Evolutionary conservation across 169 alveolate species (phyloP), one percentile per base, ranked within the genome.

Genomic region (Cryptosporidium andersoni): DNA sequence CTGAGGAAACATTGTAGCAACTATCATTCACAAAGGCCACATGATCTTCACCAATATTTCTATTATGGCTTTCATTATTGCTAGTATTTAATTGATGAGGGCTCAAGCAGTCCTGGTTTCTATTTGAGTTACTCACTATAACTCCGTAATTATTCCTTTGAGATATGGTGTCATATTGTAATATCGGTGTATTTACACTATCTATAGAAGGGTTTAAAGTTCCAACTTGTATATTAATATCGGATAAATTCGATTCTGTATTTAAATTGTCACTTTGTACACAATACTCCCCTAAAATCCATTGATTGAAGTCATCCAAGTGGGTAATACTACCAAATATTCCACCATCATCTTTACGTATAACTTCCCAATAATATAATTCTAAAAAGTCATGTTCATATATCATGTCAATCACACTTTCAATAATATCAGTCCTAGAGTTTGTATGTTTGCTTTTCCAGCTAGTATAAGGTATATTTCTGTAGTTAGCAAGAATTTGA

Each of bases 331-430:
- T 25, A 25, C 25, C 25, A 25, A 25, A 25, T 25, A 25, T 25
- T 25, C 25, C 25, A 25, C 25, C 25, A 25, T 25, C 25, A 25
- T 25, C 25, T 25, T 25, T 25, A 25, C 25, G 25, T 25, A 25
- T 25, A 25, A 25, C 25, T 25, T 25, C 25, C 25, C 25, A 25
- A 55, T 58, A 74, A 36, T 60, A 74, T 8, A 12, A 40, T 58
- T 48, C 62, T 43, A 74, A 60, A 74, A 74, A 74, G 64, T 74
- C 85, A 74, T 40, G 16, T 37, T 74, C 85, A 12, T 74, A 74
- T 39, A 74, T 74, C 85, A 74, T 74, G 12, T 74, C 85, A 56
- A 74, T 74, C 16, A 74, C 85, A 11, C 64, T 58, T 34, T 55
- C 60, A 47, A 74, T 74, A 25, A 62, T 47, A 11, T 74, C 85